Conservation (phyloP, 2,329 filamentous ascomycete genomes). For the Biscogniauxia marginata region DNA sequence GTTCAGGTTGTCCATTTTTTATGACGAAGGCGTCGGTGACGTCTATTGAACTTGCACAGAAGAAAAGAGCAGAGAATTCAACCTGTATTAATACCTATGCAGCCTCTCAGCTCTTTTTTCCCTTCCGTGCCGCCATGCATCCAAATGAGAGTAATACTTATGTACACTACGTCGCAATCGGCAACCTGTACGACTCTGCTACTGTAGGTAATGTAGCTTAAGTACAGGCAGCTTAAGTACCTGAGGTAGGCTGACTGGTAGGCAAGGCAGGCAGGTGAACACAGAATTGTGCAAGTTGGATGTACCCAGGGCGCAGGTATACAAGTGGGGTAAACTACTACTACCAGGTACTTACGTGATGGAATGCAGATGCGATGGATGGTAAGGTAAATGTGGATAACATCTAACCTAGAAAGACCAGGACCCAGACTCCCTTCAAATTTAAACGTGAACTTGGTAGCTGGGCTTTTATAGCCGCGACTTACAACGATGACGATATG, state of each 20-base stretch:
- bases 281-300: too few species aligned
- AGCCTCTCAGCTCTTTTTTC: background rate
- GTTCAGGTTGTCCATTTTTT: background rate
- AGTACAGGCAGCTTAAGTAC: background rate
- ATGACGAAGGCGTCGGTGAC: background rate
- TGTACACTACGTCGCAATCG: constrained; percentile 1
- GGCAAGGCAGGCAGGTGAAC: background rate
- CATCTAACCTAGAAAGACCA: too few species aligned
- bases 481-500: too few species aligned
- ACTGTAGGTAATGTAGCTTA: background rate
- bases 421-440: too few species aligned
- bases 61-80: background rate
- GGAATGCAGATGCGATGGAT: too few species aligned
- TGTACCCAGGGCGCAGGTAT: background rate
- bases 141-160: background rate
- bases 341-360: too few species aligned
- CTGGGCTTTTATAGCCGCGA: too few species aligned
- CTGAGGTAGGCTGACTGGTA: background rate
- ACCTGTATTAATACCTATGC: background rate
- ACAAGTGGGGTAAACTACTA: too few species aligned
- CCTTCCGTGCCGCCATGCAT: background rate
- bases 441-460: too few species aligned
- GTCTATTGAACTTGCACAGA: background rate
- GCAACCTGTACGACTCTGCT: background rate
- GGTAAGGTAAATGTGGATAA: too few species aligned